A percentile compares a stretch with the other conserved stretches of the same genome.
phyloP scores from a whole-genome alignment of 2,329 filamentous ascomycete genomes.

The Aspergillus felis region DNA sequence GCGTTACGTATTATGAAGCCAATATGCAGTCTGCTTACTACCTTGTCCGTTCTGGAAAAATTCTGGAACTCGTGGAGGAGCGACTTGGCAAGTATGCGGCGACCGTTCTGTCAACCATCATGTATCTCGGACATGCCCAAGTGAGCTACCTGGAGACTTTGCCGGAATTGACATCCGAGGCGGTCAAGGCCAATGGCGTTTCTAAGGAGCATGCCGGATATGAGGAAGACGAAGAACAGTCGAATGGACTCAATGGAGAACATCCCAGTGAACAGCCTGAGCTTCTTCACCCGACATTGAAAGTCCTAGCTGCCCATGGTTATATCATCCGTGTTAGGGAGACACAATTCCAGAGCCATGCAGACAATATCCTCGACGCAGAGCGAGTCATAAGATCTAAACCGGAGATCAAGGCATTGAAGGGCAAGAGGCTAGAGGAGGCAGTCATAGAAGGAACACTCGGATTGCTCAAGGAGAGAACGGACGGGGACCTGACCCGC shows the following conservation, averaged over 20 bases:
- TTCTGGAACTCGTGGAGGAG: slow-evolving; percentile 69
- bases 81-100: slow-evolving; percentile 72
- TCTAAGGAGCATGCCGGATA: slow-evolving; percentile 17
- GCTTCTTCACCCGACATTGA: slow-evolving; percentile 36
- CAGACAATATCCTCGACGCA: slow-evolving; percentile 38
- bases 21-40: slow-evolving; percentile 77
- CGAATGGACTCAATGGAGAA: slow-evolving; percentile 22
- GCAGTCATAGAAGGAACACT: slow-evolving; percentile 26
- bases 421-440: slow-evolving; percentile 37
- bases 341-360: slow-evolving; percentile 39
- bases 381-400: slow-evolving; percentile 28
- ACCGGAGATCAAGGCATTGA: slow-evolving; percentile 30
- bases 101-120: slow-evolving; percentile 68
- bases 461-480: slow-evolving; percentile 30
- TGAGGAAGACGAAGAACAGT: slow-evolving; percentile 20
- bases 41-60: slow-evolving; percentile 74
- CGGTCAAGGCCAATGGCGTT: slow-evolving; percentile 21
- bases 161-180: slow-evolving; percentile 29
- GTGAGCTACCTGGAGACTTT: slow-evolving; percentile 44
- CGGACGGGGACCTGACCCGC: slow-evolving; percentile 33
- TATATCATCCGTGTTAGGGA: slow-evolving; percentile 39
- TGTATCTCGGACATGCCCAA: slow-evolving; percentile 72
- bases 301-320: slow-evolving; percentile 38
- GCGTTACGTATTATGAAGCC: slow-evolving; percentile 74
- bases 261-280: slow-evolving; percentile 18